Base-by-base conservation (phyloP, 2,329 filamentous ascomycete genomes). In the Phaeosphaeriaceae sp. region DNA sequence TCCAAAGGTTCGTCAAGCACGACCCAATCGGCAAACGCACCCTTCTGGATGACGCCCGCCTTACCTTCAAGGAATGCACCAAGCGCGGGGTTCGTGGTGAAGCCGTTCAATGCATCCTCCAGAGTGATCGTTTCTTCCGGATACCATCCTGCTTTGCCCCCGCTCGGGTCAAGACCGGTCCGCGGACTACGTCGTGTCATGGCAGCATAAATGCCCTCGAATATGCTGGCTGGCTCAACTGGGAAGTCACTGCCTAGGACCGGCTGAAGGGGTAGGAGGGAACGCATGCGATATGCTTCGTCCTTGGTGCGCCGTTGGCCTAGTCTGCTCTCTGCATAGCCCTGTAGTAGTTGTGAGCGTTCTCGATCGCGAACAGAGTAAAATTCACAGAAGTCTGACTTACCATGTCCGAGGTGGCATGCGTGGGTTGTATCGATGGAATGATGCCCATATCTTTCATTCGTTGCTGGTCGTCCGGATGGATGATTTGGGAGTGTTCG, bases 201-300 rank as follows among this genome's bases (percentile, higher is more conserved):
- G 2, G 89, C 89, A 3, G 89, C 88, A 65, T 89, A 91, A 41
- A 91, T 86, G 19, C 89, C 89, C 54, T 88, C 84, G 62, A 90
- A 89, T 1, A 89, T 86, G 65, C 86, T 84, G 0, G 88, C 84
- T 2, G 88, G 89, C 71, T 91, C 89, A 7, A 91, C 89, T 40
- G 89, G 89, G 65, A 91, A 91, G 67, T 91, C 89, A 49, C 87
- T 89, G 2, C 89, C 89, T 1, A 91, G 80, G 0, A 90, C 76
- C 3, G 85, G 85, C 0, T 73, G 74, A 13, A 83, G 70, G 22
- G 83, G 79, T 1, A 89, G 80, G 1, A 91, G 75, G 0, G 85
- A 87, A 11, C 80, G 79, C 88, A 91, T 90, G 21, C 88, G 82
- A 73, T 91, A 91, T 1, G 88, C 89, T 58, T 86, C 85, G 15